Evolutionary conservation across 176 grass and related monocot species (phyloP).

Genomic region (Pontederia paniculata): DNA sequence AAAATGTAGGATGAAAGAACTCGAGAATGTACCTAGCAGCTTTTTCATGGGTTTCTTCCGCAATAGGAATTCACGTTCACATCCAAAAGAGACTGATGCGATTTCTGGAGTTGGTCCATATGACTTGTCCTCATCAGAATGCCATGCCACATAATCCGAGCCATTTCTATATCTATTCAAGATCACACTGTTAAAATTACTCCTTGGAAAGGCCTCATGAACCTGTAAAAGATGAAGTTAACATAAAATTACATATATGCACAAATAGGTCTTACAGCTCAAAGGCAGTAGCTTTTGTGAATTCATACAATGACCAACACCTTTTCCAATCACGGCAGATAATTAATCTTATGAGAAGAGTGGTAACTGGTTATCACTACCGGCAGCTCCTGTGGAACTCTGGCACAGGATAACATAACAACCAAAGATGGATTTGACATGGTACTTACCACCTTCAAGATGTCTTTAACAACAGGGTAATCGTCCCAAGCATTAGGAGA

Average conservation of each 20-base stretch:
- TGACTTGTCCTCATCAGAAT: conserved; percentile 71
- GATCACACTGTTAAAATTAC: conserved; percentile 79
- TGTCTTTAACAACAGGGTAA: conserved; percentile 68
- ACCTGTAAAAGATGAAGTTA: conserved; percentile 31
- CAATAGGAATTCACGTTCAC: conserved; percentile 60
- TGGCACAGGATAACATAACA: not conserved
- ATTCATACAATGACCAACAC: too few species aligned
- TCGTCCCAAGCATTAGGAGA: conserved; percentile 68
- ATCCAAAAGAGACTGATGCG: conserved; percentile 63
- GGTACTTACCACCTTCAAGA: conserved; percentile 44
- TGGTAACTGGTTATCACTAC: too few species aligned
- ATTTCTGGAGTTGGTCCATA: conserved; percentile 74
- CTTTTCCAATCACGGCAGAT: too few species aligned
- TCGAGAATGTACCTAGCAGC: conserved; percentile 24
- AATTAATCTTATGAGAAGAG: too few species aligned
- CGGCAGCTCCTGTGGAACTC: not conserved
- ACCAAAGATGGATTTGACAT: not conserved
- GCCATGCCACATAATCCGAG: conserved; percentile 82
- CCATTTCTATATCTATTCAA: conserved; percentile 77
- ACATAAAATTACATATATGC: not conserved
- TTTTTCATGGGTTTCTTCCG: conserved; percentile 52
- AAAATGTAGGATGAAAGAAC: not conserved
- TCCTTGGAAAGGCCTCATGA: conserved; percentile 52
- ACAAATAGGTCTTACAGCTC: not conserved
- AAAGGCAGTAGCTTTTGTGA: too few species aligned